phyloP scores from a whole-genome alignment of 139 green algal genomes.

The Pleodorina starrii region DNA sequence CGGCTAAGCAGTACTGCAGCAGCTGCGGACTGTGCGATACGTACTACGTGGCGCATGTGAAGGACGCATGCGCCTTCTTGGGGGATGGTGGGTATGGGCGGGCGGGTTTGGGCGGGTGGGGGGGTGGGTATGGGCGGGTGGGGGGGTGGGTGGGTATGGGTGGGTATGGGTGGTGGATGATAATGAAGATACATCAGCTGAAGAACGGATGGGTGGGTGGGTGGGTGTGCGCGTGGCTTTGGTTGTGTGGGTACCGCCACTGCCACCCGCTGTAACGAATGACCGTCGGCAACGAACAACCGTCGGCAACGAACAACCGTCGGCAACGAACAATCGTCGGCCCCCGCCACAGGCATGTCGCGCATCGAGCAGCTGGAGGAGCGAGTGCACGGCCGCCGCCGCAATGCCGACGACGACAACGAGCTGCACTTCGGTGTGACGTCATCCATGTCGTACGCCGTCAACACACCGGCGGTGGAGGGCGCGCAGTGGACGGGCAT shows the following conservation, averaged over 20 bases:
- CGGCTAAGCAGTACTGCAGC: conserved; percentile 91
- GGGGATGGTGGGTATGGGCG: conserved; percentile 84
- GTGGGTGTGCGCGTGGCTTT: too few relatives aligned
- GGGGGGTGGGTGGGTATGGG: not conserved
- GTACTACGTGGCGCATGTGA: conserved; percentile 97
- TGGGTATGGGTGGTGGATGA: not conserved
- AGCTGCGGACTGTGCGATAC: conserved; percentile 96
- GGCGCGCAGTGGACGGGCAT: conserved; percentile 98
- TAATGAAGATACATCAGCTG: too few relatives aligned
- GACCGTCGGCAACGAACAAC: too few relatives aligned
- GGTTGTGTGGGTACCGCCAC: too few relatives aligned
- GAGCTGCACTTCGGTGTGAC: conserved; percentile 89
- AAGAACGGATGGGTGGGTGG: too few relatives aligned
- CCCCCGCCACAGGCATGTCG: conserved; percentile 84
- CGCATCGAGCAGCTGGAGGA: conserved; percentile 80
- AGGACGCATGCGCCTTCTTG: conserved; percentile 96
- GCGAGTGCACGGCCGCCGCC: conserved; percentile 75
- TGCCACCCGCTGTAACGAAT: too few relatives aligned
- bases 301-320: too few relatives aligned
- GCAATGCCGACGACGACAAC: conserved; percentile 76
- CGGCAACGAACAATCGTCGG: too few relatives aligned
- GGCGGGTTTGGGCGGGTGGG: not conserved
- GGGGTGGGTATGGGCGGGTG: not conserved
- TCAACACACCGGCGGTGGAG: conserved; percentile 71
- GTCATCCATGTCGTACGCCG: conserved; percentile 81